Evolutionary conservation across 2,329 filamentous ascomycete species (phyloP).

Genomic region (Trichophyton simii): DNA sequence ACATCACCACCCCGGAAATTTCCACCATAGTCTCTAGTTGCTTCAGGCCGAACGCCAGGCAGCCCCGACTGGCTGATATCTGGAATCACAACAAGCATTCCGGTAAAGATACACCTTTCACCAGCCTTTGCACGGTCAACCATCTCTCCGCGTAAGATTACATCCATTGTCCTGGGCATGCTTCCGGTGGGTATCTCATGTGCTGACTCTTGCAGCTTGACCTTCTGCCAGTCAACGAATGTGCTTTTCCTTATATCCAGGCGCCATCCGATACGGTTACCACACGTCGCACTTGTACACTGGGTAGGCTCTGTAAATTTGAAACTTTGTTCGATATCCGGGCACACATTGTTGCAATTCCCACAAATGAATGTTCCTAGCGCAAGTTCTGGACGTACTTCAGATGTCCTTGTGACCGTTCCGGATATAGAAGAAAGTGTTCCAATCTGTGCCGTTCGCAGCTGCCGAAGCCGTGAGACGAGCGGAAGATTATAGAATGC

Average conservation of each 20-base stretch:
- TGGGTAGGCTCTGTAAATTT: conserved; percentile 93
- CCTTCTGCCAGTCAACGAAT: conserved; percentile 98
- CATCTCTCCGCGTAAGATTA: conserved; percentile 92
- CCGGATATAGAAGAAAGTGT: conserved; percentile 91
- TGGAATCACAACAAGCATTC: conserved; percentile 87
- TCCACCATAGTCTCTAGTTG: conserved; percentile 67
- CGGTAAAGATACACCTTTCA: conserved; percentile 96
- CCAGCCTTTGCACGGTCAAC: conserved; percentile 94
- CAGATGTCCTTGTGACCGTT: conserved; percentile 90
- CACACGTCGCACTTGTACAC: conserved; percentile 77
- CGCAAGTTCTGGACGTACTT: conserved; percentile 87
- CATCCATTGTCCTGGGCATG: conserved; percentile 96
- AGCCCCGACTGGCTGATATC: conserved; percentile 91
- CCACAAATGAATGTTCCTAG: conserved; percentile 88
- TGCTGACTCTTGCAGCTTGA: conserved; percentile 95
- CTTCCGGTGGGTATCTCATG: conserved; percentile 96
- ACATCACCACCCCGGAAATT: conserved; percentile 65
- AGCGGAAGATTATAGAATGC: conserved; percentile 89
- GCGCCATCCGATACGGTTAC: conserved; percentile 85
- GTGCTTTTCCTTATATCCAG: conserved; percentile 95
- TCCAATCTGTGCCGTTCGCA: conserved; percentile 82
- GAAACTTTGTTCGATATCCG: conserved; percentile 94
- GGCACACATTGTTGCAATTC: conserved; percentile 67
- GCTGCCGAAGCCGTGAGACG: conserved; percentile 69
- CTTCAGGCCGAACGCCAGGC: conserved; percentile 70